Conservation (phyloP, 495 filamentous ascomycete species). For the Neurospora pannonica region DNA sequence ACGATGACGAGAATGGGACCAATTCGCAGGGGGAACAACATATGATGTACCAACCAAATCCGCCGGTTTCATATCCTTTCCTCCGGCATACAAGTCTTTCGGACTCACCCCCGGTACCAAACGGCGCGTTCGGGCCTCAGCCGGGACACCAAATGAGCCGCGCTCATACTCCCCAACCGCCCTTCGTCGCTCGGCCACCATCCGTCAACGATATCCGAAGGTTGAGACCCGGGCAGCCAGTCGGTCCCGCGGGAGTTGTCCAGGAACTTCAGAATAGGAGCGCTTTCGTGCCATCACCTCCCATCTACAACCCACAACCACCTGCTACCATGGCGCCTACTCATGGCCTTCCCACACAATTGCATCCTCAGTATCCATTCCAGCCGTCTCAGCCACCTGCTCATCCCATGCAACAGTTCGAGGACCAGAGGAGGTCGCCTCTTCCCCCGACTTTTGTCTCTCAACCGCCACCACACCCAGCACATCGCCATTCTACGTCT, state of each 20-base stretch:
- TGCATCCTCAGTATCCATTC: conserved; percentile 45
- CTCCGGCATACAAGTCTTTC: conserved; percentile 77
- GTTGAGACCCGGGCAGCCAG: conserved; percentile 60
- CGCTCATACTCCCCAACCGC: conserved; percentile 72
- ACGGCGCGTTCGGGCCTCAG: conserved; percentile 56
- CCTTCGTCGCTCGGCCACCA: conserved; percentile 64
- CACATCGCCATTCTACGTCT: conserved; percentile 15
- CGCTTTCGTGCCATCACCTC: conserved; percentile 75
- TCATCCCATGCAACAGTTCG: conserved; percentile 48
- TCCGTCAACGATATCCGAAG: conserved; percentile 70
- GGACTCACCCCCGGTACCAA: conserved; percentile 79
- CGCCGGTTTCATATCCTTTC: conserved; percentile 32
- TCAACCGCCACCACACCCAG: conserved; percentile 20
- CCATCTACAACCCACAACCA: conserved; percentile 73
- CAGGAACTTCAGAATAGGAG: conserved; percentile 49
- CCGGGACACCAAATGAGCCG: conserved; percentile 38
- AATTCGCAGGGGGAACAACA: conserved; percentile 44
- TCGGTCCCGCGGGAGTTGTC: conserved; percentile 15
- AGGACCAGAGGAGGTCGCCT: conserved; percentile 57
- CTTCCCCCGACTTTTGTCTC: conserved; percentile 49
- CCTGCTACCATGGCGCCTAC: conserved; percentile 36
- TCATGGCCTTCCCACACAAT: conserved; percentile 36
- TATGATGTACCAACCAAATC: neutral
- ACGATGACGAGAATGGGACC: conserved; percentile 77
- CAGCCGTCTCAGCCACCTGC: conserved; percentile 23